These are phyloP conservation scores for Vitis hybrid DNA, from an alignment of 177 flowering plant genomes.

Conservation along the genomic window DNA sequence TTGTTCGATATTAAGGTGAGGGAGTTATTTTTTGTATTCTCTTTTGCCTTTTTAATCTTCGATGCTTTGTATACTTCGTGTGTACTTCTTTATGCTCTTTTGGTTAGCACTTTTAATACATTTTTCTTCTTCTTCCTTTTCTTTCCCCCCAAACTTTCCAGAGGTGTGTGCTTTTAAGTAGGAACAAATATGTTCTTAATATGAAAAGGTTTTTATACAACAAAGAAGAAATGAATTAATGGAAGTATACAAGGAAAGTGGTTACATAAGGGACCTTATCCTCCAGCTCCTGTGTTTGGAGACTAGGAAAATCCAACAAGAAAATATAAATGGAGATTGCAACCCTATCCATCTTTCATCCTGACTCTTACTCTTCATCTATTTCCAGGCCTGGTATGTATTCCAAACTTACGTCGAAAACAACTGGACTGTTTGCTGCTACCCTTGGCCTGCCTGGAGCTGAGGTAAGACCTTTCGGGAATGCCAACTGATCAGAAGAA, in stretches of 20 bases:
- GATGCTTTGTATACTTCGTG: no score
- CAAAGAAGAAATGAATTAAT: background rate
- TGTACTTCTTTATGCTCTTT: no score
- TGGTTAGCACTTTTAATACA: no score
- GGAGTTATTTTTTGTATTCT: no score
- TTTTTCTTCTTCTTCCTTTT: no score
- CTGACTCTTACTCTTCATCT: constrained; percentile 53
- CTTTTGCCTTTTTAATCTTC: no score
- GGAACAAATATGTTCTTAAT: no score
- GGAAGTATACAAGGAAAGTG: background rate
- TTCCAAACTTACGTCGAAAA: constrained; percentile 90
- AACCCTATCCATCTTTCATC: no score
- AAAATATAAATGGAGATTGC: background rate
- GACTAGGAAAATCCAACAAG: background rate
- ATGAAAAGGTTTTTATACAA: background rate
- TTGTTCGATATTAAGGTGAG: no score
- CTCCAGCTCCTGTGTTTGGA: constrained; percentile 4
- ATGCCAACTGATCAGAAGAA: constrained; percentile 57
- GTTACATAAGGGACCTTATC: background rate
- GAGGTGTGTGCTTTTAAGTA: no score
- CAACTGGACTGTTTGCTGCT: constrained; percentile 80
- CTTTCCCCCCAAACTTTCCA: no score
- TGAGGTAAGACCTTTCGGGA: constrained; percentile 85
- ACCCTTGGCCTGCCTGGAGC: constrained; percentile 99
- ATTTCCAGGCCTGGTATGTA: constrained; percentile 90